phyloP scores from a whole-genome alignment of 805 yeast genomes.

The Ogataea dorogensis region DNA sequence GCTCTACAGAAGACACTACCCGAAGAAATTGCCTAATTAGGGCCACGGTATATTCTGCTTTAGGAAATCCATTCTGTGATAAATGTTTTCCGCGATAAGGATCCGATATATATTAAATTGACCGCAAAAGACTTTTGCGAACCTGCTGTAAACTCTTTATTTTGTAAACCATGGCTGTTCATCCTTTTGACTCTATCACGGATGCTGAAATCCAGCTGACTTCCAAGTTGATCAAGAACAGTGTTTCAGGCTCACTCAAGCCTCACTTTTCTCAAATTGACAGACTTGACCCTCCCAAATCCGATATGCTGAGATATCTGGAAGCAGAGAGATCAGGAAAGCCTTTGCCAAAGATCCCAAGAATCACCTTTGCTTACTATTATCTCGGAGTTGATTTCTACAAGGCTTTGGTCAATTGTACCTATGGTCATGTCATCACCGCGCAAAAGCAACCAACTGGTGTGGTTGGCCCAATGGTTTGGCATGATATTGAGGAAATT shows the following conservation, averaged over 20 bases:
- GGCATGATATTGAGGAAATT: conserved; percentile 56
- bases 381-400: conserved; percentile 53
- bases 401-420: conserved; percentile 70
- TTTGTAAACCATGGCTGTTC: conserved; percentile 16
- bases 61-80: neutral
- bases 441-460: conserved; percentile 57
- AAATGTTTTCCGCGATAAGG: too few relatives aligned
- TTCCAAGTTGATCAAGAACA: conserved; percentile 58
- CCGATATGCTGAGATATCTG: conserved; percentile 62
- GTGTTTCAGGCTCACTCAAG: conserved; percentile 46
- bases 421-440: conserved; percentile 61
- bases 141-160: too few relatives aligned
- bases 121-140: too few relatives aligned
- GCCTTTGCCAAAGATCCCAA: conserved; percentile 56
- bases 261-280: conserved; percentile 69
- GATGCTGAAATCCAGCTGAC: conserved; percentile 59
- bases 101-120: too few relatives aligned
- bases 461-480: conserved; percentile 68
- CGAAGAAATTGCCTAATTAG: too few relatives aligned
- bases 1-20: too few relatives aligned
- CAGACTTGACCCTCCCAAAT: conserved; percentile 76
- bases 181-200: conserved; percentile 39
- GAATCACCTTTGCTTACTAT: conserved; percentile 69
- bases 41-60: too few relatives aligned
- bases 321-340: conserved; percentile 61